These are phyloP conservation scores for Sugiyamaella paludigena DNA, from an alignment of 1,139 yeast genomes.

Conservation along the genomic window DNA sequence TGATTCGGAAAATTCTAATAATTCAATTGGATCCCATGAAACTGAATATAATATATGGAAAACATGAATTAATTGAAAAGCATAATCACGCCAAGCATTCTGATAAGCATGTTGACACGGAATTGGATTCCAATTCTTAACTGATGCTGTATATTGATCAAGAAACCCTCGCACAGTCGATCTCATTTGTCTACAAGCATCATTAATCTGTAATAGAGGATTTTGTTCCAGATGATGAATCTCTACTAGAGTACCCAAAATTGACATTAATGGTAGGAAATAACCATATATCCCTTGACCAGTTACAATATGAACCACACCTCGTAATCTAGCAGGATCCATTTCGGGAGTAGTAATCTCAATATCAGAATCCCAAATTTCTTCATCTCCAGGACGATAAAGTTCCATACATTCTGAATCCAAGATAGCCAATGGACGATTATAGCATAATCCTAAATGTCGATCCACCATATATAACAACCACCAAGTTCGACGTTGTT, in stretches of 20 bases:
- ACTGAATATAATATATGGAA: constrained; percentile 28
- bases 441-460: constrained; percentile 43
- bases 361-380: constrained; percentile 35
- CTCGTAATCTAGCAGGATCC: constrained; percentile 26
- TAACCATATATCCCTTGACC: constrained; percentile 31
- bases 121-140: constrained; percentile 27
- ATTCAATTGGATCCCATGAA: constrained; percentile 32
- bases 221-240: constrained; percentile 28
- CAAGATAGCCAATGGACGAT: constrained; percentile 36
- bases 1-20: constrained; percentile 27
- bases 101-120: constrained; percentile 27
- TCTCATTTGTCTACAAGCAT: constrained; percentile 22
- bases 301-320: constrained; percentile 24
- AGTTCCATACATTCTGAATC: constrained; percentile 39
- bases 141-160: constrained; percentile 26
- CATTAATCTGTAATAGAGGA: constrained; percentile 22
- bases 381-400: constrained; percentile 39
- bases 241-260: constrained; percentile 29
- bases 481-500: constrained; percentile 46
- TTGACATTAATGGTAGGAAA: constrained; percentile 31
- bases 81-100: constrained; percentile 32
- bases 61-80: constrained; percentile 29
- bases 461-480: constrained; percentile 42
- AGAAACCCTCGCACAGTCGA: constrained; percentile 24
- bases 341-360: constrained; percentile 28